A percentile compares a stretch with the other conserved stretches of the same genome.
Conservation (phyloP, 73 alveolate genomes). For the Paramecium caudatum region DNA sequence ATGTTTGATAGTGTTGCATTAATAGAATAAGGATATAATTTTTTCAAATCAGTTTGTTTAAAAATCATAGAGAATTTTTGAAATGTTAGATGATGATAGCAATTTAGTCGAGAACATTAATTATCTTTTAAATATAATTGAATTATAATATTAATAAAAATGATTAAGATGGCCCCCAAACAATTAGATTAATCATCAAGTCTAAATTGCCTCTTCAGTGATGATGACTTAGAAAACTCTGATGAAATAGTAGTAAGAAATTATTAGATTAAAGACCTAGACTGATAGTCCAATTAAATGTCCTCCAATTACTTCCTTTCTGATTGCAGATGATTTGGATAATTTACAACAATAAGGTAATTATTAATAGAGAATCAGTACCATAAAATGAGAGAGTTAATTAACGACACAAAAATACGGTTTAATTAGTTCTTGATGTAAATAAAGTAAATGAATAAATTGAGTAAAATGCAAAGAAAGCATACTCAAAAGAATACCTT, state of each 20-base stretch:
- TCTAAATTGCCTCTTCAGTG: slow-evolving; percentile 25
- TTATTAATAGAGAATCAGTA: no score
- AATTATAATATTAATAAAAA: neutral
- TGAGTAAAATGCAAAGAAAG: slow-evolving; percentile 15
- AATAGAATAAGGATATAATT: neutral
- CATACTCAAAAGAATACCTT: slow-evolving; percentile 37
- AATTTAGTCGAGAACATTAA: neutral
- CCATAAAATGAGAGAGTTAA: slow-evolving; percentile 9
- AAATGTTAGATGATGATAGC: slow-evolving; percentile 38
- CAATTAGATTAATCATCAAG: slow-evolving; percentile 30
- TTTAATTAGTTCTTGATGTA: slow-evolving; percentile 28
- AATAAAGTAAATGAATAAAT: slow-evolving; percentile 32
- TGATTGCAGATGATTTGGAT: no score
- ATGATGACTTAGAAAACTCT: neutral
- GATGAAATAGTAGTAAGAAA: slow-evolving; percentile 25
- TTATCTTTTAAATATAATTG: slow-evolving; percentile 1
- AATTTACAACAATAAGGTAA: no score
- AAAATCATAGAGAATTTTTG: neutral
- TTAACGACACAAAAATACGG: slow-evolving; percentile 37
- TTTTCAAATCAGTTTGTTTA: neutral
- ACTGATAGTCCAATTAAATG: slow-evolving; percentile 39
- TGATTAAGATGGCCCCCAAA: slow-evolving; percentile 36
- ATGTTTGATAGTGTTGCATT: neutral
- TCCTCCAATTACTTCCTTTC: neutral
- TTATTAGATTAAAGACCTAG: neutral